Conservation (phyloP, 164 flowering plant genomes). For the Nymphaea thermarum region DNA sequence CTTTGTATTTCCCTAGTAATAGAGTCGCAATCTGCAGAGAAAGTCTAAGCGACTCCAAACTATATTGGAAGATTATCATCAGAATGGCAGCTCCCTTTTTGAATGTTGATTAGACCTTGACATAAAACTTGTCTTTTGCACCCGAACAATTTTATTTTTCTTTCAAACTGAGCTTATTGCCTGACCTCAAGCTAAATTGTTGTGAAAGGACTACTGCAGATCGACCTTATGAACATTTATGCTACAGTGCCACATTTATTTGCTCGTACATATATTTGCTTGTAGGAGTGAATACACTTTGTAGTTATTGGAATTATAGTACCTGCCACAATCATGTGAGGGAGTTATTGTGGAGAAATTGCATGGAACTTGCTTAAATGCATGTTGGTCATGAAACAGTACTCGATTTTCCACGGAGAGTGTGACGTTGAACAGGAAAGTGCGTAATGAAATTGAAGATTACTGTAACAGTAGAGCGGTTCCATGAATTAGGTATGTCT, state of each 20-base stretch:
- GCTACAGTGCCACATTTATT: background rate
- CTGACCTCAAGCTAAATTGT: background rate
- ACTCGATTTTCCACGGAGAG: background rate
- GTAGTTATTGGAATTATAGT: background rate
- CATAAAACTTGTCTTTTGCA: no score
- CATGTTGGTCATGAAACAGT: background rate
- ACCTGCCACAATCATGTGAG: background rate
- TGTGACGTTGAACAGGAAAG: background rate
- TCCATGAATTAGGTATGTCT: background rate
- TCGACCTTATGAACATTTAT: background rate
- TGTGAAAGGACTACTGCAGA: background rate
- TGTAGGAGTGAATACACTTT: background rate
- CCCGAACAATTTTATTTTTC: no score
- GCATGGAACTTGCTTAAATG: background rate
- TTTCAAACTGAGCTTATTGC: background rate
- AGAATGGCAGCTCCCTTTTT: background rate
- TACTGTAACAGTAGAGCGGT: background rate
- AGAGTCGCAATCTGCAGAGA: background rate
- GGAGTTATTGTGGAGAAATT: background rate
- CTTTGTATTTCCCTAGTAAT: background rate
- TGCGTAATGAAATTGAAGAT: background rate
- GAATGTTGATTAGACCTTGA: no score
- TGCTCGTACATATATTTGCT: background rate
- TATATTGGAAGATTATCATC: background rate
- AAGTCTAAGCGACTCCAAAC: background rate